These are phyloP conservation scores for Rosa chinensis DNA, from an alignment of 306 rosid genomes.

Conservation along the genomic window DNA sequence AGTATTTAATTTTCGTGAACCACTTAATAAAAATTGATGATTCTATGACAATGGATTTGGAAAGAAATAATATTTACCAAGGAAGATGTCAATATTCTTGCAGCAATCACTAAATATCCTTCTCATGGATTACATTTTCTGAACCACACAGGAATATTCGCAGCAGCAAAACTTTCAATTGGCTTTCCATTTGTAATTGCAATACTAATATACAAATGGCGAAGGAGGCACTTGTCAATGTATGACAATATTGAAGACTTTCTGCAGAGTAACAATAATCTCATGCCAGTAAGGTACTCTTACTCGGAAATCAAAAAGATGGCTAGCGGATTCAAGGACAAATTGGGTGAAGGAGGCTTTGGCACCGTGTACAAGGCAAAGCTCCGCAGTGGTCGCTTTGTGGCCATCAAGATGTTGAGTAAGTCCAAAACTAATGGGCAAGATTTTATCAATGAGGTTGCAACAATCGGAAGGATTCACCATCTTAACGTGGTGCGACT, in stretches of 20 bases:
- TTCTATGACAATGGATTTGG: too few relatives aligned
- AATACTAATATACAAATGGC: not conserved
- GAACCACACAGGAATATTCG: not conserved
- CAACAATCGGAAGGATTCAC: not conserved
- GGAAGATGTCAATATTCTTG: too few relatives aligned
- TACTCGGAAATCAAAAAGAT: not conserved
- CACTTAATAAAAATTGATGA: too few relatives aligned
- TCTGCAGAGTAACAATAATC: not conserved
- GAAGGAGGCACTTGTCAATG: not conserved
- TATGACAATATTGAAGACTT: not conserved
- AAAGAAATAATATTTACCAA: too few relatives aligned
- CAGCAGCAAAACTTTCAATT: not conserved
- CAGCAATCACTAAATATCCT: too few relatives aligned
- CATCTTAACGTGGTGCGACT: not conserved
- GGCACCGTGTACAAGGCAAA: not conserved
- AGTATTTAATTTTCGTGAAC: too few relatives aligned
- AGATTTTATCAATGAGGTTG: conserved; percentile 2
- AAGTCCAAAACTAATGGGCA: not conserved
- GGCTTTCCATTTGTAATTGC: not conserved
- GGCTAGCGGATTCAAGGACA: not conserved
- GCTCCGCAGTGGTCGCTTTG: not conserved
- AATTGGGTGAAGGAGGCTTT: not conserved
- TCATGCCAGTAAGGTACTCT: not conserved
- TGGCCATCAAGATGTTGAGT: conserved; percentile 7
- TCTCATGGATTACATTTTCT: too few relatives aligned